phyloP scores from a whole-genome alignment of 2,329 filamentous ascomycete genomes.

The Penicillium sp. region DNA sequence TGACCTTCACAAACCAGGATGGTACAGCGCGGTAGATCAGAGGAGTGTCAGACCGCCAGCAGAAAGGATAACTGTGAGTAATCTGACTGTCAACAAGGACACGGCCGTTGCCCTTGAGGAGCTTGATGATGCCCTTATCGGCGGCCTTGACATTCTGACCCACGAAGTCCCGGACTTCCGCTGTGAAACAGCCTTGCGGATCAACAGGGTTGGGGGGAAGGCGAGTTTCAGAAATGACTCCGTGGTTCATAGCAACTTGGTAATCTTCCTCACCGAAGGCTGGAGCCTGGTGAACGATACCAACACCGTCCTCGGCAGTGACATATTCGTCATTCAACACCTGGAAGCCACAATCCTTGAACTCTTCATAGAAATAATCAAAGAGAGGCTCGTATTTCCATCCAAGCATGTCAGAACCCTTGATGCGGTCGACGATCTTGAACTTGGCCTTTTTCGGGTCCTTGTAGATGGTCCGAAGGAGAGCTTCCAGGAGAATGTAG shows the following conservation, averaged over 20 bases:
- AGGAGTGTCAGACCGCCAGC: slow-evolving; percentile 90
- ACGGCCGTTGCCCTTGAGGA: slow-evolving; percentile 73
- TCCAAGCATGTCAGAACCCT: slow-evolving; percentile 79
- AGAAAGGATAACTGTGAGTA: slow-evolving; percentile 90
- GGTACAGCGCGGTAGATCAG: slow-evolving; percentile 90
- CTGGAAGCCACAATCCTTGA: slow-evolving; percentile 78
- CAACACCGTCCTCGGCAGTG: slow-evolving; percentile 84
- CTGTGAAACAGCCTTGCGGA: slow-evolving; percentile 75
- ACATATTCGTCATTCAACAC: slow-evolving; percentile 84
- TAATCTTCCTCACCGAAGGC: slow-evolving; percentile 98
- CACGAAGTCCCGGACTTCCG: slow-evolving; percentile 73
- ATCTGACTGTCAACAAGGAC: slow-evolving; percentile 83
- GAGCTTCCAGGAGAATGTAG: slow-evolving; percentile 79
- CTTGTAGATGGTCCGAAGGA: slow-evolving; percentile 83
- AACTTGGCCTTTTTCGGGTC: slow-evolving; percentile 94
- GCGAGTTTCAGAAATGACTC: slow-evolving; percentile 73
- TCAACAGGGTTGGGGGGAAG: slow-evolving; percentile 90
- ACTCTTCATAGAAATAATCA: slow-evolving; percentile 84
- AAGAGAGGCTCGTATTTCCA: slow-evolving; percentile 90
- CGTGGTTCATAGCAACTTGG: slow-evolving; percentile 71
- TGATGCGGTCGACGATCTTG: slow-evolving; percentile 74
- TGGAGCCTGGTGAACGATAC: slow-evolving; percentile 90
- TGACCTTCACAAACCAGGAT: slow-evolving; percentile 91
- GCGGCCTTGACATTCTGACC: slow-evolving; percentile 89
- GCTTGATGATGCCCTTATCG: slow-evolving; percentile 89